Conservation (phyloP, 2,329 filamentous ascomycete genomes). For the Pseudohalonectria lignicola region DNA sequence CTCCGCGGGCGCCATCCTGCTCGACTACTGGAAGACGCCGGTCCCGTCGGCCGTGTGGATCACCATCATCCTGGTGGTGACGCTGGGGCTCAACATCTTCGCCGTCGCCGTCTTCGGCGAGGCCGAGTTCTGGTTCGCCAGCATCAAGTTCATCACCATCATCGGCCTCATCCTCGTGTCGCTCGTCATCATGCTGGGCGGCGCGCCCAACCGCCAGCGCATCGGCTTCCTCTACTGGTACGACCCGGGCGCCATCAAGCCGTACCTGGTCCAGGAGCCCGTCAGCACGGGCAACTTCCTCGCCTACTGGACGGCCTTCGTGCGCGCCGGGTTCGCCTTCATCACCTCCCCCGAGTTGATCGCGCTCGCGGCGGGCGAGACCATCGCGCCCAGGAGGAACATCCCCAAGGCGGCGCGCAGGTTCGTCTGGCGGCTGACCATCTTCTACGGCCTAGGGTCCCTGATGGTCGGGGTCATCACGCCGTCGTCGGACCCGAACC, state of each 20-base stretch:
- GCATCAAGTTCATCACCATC: slow-evolving; percentile 49
- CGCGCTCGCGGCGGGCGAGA: slow-evolving; percentile 53
- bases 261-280: slow-evolving; percentile 31
- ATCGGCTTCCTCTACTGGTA: slow-evolving; percentile 41
- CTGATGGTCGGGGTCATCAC: slow-evolving; percentile 51
- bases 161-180: slow-evolving; percentile 44
- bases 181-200: slow-evolving; percentile 44
- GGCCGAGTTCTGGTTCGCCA: slow-evolving; percentile 50
- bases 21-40: slow-evolving; percentile 48
- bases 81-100: slow-evolving; percentile 44
- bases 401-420: slow-evolving; percentile 54
- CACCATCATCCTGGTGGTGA: slow-evolving; percentile 41
- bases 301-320: slow-evolving; percentile 45
- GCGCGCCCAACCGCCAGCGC: slow-evolving; percentile 35
- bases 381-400: slow-evolving; percentile 51
- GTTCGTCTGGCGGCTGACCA: slow-evolving; percentile 49
- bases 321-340: slow-evolving; percentile 50
- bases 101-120: slow-evolving; percentile 48
- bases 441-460: slow-evolving; percentile 54
- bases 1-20: slow-evolving; percentile 48
- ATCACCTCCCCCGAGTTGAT: slow-evolving; percentile 51
- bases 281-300: slow-evolving; percentile 39
- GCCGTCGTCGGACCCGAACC: slow-evolving; percentile 50
- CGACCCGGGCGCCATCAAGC: slow-evolving; percentile 33
- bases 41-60: slow-evolving; percentile 49